Evolutionary conservation across 139 green algal species (phyloP).

Genomic region (Coelastrella sp.): DNA sequence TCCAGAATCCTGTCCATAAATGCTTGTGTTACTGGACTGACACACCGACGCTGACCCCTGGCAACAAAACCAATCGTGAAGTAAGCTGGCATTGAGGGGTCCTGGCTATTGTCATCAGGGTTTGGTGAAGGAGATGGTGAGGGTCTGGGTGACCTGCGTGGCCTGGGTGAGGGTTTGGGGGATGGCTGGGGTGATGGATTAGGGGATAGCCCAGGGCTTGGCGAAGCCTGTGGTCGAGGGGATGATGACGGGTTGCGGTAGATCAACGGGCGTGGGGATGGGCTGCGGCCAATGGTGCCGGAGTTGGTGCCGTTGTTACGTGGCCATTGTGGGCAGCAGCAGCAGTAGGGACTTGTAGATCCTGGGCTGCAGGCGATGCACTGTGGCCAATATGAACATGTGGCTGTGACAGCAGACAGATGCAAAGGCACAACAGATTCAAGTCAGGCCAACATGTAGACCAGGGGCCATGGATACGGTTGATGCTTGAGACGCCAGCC

Average conservation of each 20-base stretch:
- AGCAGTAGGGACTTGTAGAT: background rate
- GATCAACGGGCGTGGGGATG: too few relatives aligned
- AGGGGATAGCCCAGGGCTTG: background rate
- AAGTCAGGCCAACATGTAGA: too few relatives aligned
- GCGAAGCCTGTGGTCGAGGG: background rate
- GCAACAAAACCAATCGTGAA: slow-evolving; percentile 1
- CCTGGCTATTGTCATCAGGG: too few relatives aligned
- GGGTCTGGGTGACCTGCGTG: background rate
- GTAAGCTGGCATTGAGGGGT: background rate
- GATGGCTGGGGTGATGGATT: background rate
- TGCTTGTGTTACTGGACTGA: background rate
- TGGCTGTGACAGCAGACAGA: background rate
- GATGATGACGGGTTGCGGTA: too few relatives aligned
- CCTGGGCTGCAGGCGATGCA: background rate
- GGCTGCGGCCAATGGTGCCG: too few relatives aligned
- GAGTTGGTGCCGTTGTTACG: background rate
- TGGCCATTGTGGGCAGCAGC: background rate
- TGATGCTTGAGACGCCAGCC: too few relatives aligned
- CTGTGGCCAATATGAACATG: background rate
- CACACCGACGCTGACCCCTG: background rate
- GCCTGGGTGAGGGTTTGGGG: too few relatives aligned
- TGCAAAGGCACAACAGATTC: too few relatives aligned
- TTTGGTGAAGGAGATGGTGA: background rate
- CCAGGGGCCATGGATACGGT: too few relatives aligned
- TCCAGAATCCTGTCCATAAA: background rate